Percentiles rank a stretch among this genome's conserved stretches.
Evolutionary conservation across 2,329 filamentous ascomycete species (phyloP).

Genomic region (Chalaropsis thielavioides): DNA sequence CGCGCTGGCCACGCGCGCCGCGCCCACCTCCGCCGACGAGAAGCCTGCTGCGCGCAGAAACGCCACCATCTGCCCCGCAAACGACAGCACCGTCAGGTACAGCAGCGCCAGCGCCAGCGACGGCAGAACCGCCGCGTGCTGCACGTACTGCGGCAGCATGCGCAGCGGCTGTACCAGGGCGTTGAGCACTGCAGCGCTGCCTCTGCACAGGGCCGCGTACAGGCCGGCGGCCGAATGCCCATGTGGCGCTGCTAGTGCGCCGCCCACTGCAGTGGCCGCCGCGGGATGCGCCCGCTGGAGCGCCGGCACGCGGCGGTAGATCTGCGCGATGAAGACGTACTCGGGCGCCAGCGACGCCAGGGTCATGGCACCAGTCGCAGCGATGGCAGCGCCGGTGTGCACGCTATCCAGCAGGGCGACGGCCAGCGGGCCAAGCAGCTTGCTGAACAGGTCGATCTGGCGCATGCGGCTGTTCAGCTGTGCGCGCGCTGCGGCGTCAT

Average conservation of each 20-base stretch:
- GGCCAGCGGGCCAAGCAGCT: slow-evolving; percentile 41
- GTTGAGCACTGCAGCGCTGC: neutral
- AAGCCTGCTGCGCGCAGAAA: slow-evolving; percentile 43
- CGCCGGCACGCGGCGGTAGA: slow-evolving; percentile 21
- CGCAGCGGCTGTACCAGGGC: neutral
- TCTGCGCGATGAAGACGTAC: slow-evolving; percentile 35
- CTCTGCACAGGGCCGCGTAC: neutral
- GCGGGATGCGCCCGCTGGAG: slow-evolving; percentile 17
- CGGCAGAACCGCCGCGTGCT: slow-evolving; percentile 42
- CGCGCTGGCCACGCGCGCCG: slow-evolving; percentile 38
- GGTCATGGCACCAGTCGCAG: slow-evolving; percentile 36
- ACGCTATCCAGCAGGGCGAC: slow-evolving; percentile 40
- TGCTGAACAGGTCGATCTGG: slow-evolving; percentile 47
- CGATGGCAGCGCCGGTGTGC: slow-evolving; percentile 32
- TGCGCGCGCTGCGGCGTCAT: slow-evolving; percentile 18
- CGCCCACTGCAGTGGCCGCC: too few relatives aligned
- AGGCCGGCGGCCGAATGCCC: too few relatives aligned
- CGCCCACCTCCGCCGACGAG: slow-evolving; percentile 36
- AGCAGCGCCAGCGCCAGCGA: slow-evolving; percentile 45
- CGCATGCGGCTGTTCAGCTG: slow-evolving; percentile 45
- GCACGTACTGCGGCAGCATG: slow-evolving; percentile 32
- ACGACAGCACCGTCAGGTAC: slow-evolving; percentile 47
- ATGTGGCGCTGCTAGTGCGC: too few relatives aligned
- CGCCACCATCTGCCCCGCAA: slow-evolving; percentile 49
- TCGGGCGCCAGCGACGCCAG: slow-evolving; percentile 34